A percentile compares a stretch with the other conserved stretches of the same genome.
These are phyloP conservation scores for Bremia lactucae DNA, from an alignment of 352 stramenopile genomes.

Conservation along the genomic window DNA sequence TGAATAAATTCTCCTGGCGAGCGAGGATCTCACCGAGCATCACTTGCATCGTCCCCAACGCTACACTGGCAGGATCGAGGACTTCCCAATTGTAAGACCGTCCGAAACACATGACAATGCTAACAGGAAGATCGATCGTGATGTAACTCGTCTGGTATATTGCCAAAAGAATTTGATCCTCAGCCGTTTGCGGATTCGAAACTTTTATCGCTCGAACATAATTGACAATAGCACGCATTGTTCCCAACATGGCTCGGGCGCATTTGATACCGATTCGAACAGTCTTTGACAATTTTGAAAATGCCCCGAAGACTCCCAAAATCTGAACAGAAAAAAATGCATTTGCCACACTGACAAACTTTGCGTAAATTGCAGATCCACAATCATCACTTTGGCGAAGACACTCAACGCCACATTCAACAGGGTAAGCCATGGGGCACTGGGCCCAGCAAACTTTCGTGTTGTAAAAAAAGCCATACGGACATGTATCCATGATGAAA, in stretches of 20 bases:
- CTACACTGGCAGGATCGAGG: constrained; percentile 2
- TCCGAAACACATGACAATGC: constrained; percentile 19
- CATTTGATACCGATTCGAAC: constrained; percentile 17
- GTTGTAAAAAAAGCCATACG: no score
- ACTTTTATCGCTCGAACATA: constrained; percentile 15
- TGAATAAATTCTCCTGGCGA: constrained; percentile 17
- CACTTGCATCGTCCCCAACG: constrained; percentile 8
- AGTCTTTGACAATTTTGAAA: constrained; percentile 22
- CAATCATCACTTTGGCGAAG: constrained; percentile 42
- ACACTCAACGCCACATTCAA: constrained; percentile 46
- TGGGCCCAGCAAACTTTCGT: constrained; percentile 19
- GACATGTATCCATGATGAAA: no score
- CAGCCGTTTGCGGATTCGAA: constrained; percentile 7
- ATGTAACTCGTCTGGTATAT: constrained; percentile 23
- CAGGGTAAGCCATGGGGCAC: constrained; percentile 50
- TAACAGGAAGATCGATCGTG: constrained; percentile 14
- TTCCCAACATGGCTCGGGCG: constrained; percentile 19
- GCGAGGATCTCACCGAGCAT: constrained; percentile 20
- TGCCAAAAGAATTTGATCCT: constrained; percentile 18
- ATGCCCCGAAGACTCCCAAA: constrained; percentile 27
- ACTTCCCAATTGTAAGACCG: no score
- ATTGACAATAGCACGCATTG: constrained; percentile 19
- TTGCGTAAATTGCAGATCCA: constrained; percentile 20
- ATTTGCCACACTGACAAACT: constrained; percentile 22
- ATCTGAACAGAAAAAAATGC: constrained; percentile 28